Evolutionary conservation across 2,329 filamentous ascomycete genomes (phyloP).

Genomic region (Fusarium verrucosum): DNA sequence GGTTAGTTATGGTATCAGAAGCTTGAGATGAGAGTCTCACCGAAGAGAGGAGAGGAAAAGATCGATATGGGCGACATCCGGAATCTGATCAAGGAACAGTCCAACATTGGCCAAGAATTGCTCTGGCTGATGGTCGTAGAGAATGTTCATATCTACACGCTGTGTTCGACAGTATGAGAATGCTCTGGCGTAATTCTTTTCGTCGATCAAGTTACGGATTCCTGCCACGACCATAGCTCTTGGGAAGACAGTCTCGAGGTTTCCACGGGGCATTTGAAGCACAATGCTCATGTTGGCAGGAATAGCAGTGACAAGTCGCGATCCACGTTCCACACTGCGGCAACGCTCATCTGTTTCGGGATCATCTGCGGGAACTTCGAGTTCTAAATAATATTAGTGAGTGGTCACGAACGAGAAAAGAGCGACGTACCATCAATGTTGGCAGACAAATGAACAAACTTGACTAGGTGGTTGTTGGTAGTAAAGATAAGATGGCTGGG

Average conservation of each 20-base stretch:
- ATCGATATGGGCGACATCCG: constrained; percentile 84
- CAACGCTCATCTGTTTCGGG: constrained; percentile 93
- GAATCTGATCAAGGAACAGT: constrained; percentile 84
- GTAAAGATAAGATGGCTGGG: constrained; percentile 88
- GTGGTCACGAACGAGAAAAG: neutral
- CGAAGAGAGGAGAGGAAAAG: constrained; percentile 87
- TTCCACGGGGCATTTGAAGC: constrained; percentile 94
- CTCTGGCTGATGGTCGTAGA: constrained; percentile 90
- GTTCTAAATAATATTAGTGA: constrained; percentile 61
- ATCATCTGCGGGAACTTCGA: constrained; percentile 86
- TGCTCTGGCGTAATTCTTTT: constrained; percentile 82
- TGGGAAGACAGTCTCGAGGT: constrained; percentile 93
- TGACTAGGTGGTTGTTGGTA: constrained; percentile 89
- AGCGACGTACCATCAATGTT: constrained; percentile 66
- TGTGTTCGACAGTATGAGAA: constrained; percentile 91
- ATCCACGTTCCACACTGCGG: constrained; percentile 89
- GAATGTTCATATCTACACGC: constrained; percentile 96
- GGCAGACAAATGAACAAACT: constrained; percentile 83
- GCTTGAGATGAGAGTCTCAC: constrained; percentile 54
- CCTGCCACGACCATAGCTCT: constrained; percentile 91
- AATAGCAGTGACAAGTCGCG: constrained; percentile 85
- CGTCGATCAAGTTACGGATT: constrained; percentile 82
- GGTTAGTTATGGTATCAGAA: constrained; percentile 39
- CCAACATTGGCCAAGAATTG: constrained; percentile 82
- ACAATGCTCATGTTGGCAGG: constrained; percentile 87